Conservation (phyloP, 768 basidiomycete genomes). For the Austroboletus festivus region DNA sequence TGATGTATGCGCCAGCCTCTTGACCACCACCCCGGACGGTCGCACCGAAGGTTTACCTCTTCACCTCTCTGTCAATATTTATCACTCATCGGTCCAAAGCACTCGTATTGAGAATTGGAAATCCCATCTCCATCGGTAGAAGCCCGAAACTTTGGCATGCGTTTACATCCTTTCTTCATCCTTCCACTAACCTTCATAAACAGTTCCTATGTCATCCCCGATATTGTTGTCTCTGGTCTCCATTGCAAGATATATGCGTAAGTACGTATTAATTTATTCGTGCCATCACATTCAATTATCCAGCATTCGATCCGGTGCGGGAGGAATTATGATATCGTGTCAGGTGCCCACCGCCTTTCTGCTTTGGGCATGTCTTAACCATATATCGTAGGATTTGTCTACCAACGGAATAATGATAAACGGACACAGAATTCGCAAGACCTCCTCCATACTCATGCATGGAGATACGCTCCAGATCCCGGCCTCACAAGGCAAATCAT, state of each 20-base stretch:
- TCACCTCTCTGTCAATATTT: not conserved
- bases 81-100: constrained; percentile 35
- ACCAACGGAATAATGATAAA: constrained; percentile 75
- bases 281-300: not conserved
- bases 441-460: constrained; percentile 71
- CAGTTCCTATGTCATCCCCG: constrained; percentile 61
- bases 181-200: constrained; percentile 1
- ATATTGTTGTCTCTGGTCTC: constrained; percentile 61
- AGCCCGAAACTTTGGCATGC: constrained; percentile 63
- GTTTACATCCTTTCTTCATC: not conserved
- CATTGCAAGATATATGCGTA: constrained; percentile 83
- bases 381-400: constrained; percentile 58
- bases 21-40: constrained; percentile 56
- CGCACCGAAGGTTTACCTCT: constrained; percentile 55
- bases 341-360: constrained; percentile 43
- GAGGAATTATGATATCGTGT: constrained; percentile 75
- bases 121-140: constrained; percentile 67
- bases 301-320: constrained; percentile 68
- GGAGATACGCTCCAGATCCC: constrained; percentile 70
- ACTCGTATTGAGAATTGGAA: constrained; percentile 56
- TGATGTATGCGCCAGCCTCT: constrained; percentile 70
- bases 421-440: constrained; percentile 62
- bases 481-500: constrained; percentile 52
- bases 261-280: constrained; percentile 30
- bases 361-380: not conserved